A percentile compares a stretch with the other conserved stretches of the same genome.
phyloP scores from a whole-genome alignment of 495 filamentous ascomycete genomes.

The Tuber brumale region DNA sequence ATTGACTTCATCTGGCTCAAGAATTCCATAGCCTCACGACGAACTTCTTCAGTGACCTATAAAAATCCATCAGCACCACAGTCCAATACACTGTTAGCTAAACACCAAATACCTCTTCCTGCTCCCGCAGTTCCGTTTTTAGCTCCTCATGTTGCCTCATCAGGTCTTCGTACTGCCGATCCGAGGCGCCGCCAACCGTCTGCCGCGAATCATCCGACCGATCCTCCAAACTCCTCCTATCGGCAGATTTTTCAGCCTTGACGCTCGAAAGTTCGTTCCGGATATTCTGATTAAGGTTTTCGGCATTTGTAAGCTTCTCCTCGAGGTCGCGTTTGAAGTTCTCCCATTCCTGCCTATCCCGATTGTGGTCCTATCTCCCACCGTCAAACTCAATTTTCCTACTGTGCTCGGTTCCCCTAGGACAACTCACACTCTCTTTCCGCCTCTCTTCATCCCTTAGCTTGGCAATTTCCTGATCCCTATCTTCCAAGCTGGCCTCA shows the following conservation, averaged over 20 bases:
- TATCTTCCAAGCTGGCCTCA: constrained; percentile 55
- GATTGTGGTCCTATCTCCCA: constrained; percentile 50
- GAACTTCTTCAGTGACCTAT: constrained; percentile 81
- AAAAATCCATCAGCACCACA: constrained; percentile 2
- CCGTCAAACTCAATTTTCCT: constrained; percentile 44
- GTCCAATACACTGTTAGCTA: neutral
- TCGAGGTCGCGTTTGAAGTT: constrained; percentile 68
- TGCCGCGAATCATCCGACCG: constrained; percentile 54
- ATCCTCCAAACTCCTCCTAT: constrained; percentile 57
- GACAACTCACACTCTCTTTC: constrained; percentile 47
- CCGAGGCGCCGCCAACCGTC: constrained; percentile 31
- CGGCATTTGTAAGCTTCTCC: constrained; percentile 66
- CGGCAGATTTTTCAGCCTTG: constrained; percentile 57
- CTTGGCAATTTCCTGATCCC: constrained; percentile 53
- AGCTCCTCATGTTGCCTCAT: constrained; percentile 62
- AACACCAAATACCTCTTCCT: constrained; percentile 48
- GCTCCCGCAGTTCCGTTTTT: constrained; percentile 61
- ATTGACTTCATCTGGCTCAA: constrained; percentile 82
- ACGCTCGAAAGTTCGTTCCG: constrained; percentile 70
- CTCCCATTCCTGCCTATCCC: constrained; percentile 63
- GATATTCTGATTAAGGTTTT: constrained; percentile 67
- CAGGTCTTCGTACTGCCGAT: constrained; percentile 41
- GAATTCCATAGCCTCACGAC: constrained; percentile 74
- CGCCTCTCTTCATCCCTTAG: constrained; percentile 46
- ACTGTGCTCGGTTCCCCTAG: constrained; percentile 36